Evolutionary conservation across 164 flowering plant genomes (phyloP).

Genomic region (Vitis rotundifolia): DNA sequence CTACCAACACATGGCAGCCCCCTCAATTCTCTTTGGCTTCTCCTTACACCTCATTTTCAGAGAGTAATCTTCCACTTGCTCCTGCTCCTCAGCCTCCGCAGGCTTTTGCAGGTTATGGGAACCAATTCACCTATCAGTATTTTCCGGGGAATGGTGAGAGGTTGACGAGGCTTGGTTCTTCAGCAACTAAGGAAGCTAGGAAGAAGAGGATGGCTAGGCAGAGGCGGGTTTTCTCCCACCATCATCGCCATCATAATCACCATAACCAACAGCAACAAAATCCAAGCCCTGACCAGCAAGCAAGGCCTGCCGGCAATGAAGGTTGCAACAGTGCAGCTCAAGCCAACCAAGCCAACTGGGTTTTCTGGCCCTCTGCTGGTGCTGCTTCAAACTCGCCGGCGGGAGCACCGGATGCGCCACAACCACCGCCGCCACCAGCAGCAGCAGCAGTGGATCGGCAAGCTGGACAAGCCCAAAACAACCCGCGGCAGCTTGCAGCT

Average conservation of each 20-base stretch:
- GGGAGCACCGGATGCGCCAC: constrained; percentile 7
- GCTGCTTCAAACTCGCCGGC: constrained; percentile 12
- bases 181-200: constrained; percentile 90
- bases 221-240: constrained; percentile 56
- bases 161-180: constrained; percentile 54
- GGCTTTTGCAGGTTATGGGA: constrained; percentile 27
- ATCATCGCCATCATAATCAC: constrained; percentile 27
- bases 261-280: constrained; percentile 26
- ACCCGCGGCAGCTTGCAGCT: constrained; percentile 35
- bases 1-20: constrained; percentile 34
- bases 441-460: constrained; percentile 14
- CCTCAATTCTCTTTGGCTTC: constrained; percentile 20
- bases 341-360: constrained; percentile 42
- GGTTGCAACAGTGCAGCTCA: constrained; percentile 29
- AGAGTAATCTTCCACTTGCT: constrained; percentile 9
- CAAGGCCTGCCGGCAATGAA: constrained; percentile 23
- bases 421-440: background rate
- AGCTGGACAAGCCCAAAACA: constrained; percentile 32
- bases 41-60: constrained; percentile 28
- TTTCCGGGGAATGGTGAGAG: constrained; percentile 36
- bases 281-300: constrained; percentile 25
- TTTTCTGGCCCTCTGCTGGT: constrained; percentile 46
- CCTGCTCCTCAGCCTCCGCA: constrained; percentile 4
- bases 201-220: constrained; percentile 95
- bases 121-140: constrained; percentile 37